phyloP scores from a whole-genome alignment of 208 protist species.

The Acanthamoeba healyi region DNA sequence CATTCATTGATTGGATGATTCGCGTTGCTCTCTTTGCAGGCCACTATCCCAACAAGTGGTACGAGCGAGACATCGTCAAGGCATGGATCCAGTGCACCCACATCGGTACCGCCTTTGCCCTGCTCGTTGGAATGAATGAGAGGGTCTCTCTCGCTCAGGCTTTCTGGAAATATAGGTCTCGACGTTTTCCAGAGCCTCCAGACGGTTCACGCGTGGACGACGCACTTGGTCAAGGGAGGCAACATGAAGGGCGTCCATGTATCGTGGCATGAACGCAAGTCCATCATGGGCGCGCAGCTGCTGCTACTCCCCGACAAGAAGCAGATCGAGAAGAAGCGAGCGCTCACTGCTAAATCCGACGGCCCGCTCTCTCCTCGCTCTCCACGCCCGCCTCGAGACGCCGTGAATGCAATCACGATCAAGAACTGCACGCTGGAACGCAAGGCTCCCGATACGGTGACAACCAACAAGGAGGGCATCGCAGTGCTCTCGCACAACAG shows the following conservation, averaged over 20 bases:
- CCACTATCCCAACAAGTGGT: conserved; percentile 71
- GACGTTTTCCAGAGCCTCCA: conserved; percentile 73
- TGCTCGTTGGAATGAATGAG: too few species aligned
- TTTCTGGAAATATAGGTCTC: background rate
- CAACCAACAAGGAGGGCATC: conserved; percentile 66
- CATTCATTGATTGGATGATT: too few species aligned
- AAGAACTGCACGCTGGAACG: conserved; percentile 55
- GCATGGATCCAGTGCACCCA: conserved; percentile 73
- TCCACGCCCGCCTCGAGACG: background rate
- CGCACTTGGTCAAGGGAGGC: conserved; percentile 62
- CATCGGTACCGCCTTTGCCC: conserved; percentile 31
- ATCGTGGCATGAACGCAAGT: conserved; percentile 71
- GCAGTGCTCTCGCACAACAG: conserved; percentile 55
- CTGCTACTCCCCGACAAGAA: conserved; percentile 6
- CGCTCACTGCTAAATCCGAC: background rate
- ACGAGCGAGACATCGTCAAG: conserved; percentile 68
- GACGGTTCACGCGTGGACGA: conserved; percentile 61
- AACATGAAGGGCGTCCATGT: conserved; percentile 66
- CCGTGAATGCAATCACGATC: background rate
- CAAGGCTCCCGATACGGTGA: background rate
- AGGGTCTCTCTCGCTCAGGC: too few species aligned
- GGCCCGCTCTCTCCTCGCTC: background rate
- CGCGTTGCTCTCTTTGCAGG: background rate
- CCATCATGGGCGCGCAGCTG: conserved; percentile 55
- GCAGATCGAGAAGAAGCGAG: conserved; percentile 60